Conservation (phyloP, 345 rosid species). For the Populus euphratica region DNA sequence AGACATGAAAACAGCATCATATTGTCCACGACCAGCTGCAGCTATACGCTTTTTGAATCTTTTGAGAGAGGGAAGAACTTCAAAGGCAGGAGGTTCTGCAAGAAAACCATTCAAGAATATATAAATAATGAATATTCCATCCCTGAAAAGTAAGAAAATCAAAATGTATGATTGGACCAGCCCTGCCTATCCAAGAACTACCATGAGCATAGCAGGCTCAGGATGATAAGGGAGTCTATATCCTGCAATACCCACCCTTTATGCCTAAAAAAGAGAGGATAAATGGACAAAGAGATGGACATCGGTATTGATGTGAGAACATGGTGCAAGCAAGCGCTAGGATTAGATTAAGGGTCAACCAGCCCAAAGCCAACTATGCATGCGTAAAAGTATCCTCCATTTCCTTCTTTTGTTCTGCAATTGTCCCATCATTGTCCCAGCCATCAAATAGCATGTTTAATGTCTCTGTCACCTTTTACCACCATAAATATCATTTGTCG, state of each 20-base stretch:
- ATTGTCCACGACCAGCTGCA: constrained; percentile 81
- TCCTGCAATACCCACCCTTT: background rate
- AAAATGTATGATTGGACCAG: background rate
- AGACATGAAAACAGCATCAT: constrained; percentile 91
- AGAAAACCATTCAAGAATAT: constrained; percentile 13
- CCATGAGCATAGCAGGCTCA: background rate
- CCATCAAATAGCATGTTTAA: background rate
- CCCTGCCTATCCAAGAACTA: background rate
- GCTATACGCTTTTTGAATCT: constrained; percentile 69
- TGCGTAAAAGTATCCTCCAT: background rate
- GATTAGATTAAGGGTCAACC: background rate
- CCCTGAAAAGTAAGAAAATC: background rate
- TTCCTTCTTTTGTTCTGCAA: background rate
- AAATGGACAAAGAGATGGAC: background rate
- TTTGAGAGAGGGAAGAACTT: constrained; percentile 84
- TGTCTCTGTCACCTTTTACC: background rate
- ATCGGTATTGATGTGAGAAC: background rate
- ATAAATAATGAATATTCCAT: constrained; percentile 1
- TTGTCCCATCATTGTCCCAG: background rate
- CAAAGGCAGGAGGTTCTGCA: constrained; percentile 90
- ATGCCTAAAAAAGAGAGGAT: background rate
- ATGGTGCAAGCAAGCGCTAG: background rate
- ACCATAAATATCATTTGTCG: background rate
- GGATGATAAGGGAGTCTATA: background rate
- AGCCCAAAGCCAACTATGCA: background rate